phyloP scores from a whole-genome alignment of 169 alveolate genomes.

The Plasmodium blacklocki region DNA sequence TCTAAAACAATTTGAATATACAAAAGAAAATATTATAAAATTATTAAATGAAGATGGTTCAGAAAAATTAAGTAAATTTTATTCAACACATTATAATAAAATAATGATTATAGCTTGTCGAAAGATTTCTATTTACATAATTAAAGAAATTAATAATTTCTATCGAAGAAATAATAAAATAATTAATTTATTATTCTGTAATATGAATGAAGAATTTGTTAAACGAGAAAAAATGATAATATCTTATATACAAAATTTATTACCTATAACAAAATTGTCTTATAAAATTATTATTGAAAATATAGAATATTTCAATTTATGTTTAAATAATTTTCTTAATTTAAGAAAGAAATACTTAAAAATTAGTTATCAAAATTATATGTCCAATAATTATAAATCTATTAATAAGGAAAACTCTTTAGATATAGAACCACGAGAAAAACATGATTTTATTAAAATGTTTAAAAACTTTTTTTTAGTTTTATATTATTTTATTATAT shows the following conservation, averaged over 20 bases:
- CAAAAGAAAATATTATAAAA: constrained; percentile 50
- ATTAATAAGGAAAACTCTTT: neutral
- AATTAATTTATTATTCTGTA: constrained; percentile 30
- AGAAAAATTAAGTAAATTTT: constrained; percentile 30
- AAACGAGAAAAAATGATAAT: constrained; percentile 42
- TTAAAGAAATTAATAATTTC: constrained; percentile 30
- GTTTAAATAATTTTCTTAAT: constrained; percentile 58
- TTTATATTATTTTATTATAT: constrained; percentile 43
- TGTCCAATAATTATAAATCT: constrained; percentile 15
- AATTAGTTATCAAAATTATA: constrained; percentile 40
- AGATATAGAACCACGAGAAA: constrained; percentile 11
- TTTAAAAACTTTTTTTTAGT: constrained; percentile 51
- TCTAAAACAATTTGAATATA: constrained; percentile 63
- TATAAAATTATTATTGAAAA: constrained; percentile 66
- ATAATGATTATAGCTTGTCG: constrained; percentile 50
- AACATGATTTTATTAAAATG: constrained; percentile 26
- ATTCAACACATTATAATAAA: constrained; percentile 53
- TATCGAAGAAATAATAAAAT: constrained; percentile 15
- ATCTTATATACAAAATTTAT: constrained; percentile 23
- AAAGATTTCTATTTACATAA: constrained; percentile 47
- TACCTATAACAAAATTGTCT: constrained; percentile 66
- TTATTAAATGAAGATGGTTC: constrained; percentile 68
- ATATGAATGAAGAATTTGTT: constrained; percentile 33
- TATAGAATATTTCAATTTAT: constrained; percentile 61
- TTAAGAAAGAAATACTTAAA: constrained; percentile 33